A percentile compares a stretch with the other conserved stretches of the same genome.
These are phyloP conservation scores for Xylaria sp. DNA, from an alignment of 2,329 filamentous ascomycete species.

Conservation along the genomic window DNA sequence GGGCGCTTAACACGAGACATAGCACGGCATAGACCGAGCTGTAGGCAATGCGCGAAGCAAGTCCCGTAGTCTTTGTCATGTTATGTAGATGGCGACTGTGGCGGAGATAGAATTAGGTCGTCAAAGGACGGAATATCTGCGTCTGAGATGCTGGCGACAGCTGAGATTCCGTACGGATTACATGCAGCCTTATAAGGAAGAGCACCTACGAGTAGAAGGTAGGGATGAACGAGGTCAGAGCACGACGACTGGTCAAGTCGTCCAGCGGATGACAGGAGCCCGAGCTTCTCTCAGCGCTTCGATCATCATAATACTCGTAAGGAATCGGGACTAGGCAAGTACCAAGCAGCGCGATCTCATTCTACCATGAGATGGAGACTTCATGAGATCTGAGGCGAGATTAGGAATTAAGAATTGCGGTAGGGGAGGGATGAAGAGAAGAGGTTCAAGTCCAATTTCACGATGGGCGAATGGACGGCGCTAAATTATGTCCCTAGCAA, in stretches of 20 bases:
- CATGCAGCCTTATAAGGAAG: too few species aligned
- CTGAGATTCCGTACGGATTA: too few species aligned
- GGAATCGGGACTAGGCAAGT: background rate
- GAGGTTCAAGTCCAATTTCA: too few species aligned
- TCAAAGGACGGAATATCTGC: background rate
- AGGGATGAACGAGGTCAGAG: too few species aligned
- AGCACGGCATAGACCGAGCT: conserved; percentile 71
- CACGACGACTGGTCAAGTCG: too few species aligned
- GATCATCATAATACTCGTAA: background rate
- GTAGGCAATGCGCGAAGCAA: conserved; percentile 76
- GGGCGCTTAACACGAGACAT: conserved; percentile 63
- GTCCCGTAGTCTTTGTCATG: conserved; percentile 39
- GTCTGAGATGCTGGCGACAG: background rate
- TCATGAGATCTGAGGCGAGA: background rate
- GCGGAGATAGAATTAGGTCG: background rate
- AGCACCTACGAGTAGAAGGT: too few species aligned
- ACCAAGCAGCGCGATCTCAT: background rate
- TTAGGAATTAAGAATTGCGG: background rate
- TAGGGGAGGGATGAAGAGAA: background rate
- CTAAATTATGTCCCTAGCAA: too few species aligned
- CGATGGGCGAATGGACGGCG: too few species aligned
- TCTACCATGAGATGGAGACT: background rate
- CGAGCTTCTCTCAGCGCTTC: background rate
- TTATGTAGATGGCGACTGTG: background rate
- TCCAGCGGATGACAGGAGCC: too few species aligned